Evolutionary conservation across 2,329 filamentous ascomycete species (phyloP).

Genomic region (Thelonectria rubi): DNA sequence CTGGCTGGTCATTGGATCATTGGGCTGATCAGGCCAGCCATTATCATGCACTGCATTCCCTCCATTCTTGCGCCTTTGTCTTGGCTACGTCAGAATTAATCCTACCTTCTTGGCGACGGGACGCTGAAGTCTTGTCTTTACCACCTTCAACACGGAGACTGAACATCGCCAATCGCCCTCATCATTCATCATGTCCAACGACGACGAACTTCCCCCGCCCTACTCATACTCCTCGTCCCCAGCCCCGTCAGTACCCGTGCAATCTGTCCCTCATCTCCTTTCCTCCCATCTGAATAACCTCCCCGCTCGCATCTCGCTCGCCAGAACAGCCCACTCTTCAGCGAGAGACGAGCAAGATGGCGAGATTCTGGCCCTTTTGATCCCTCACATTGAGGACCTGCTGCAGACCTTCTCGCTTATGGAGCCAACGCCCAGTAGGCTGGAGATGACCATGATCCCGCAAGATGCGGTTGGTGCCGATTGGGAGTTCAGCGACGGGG

Average conservation of each 20-base stretch:
- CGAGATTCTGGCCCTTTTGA: slow-evolving; percentile 50
- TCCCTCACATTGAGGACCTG: slow-evolving; percentile 54
- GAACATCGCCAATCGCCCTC: background rate
- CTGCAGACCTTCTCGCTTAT: slow-evolving; percentile 50
- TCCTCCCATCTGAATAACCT: slow-evolving; percentile 49
- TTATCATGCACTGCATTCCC: background rate
- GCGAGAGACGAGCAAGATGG: slow-evolving; percentile 51
- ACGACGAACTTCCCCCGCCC: slow-evolving; percentile 39
- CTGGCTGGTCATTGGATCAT: background rate
- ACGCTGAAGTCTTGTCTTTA: background rate
- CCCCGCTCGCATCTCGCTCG: slow-evolving; percentile 49
- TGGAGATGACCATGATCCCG: slow-evolving; percentile 58
- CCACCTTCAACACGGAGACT: background rate
- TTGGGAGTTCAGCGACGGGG: slow-evolving; percentile 50
- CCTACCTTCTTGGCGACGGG: background rate
- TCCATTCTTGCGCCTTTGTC: no score
- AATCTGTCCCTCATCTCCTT: slow-evolving; percentile 42
- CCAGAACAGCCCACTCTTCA: slow-evolving; percentile 45
- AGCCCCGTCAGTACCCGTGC: background rate
- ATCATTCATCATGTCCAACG: slow-evolving; percentile 15
- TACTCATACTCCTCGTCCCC: slow-evolving; percentile 26
- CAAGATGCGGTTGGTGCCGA: slow-evolving; percentile 48
- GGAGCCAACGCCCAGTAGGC: slow-evolving; percentile 44
- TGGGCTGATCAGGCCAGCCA: background rate
- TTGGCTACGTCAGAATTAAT: background rate